Conservation (phyloP, 352 stramenopile species). For the Phytopythium ostracodes region DNA sequence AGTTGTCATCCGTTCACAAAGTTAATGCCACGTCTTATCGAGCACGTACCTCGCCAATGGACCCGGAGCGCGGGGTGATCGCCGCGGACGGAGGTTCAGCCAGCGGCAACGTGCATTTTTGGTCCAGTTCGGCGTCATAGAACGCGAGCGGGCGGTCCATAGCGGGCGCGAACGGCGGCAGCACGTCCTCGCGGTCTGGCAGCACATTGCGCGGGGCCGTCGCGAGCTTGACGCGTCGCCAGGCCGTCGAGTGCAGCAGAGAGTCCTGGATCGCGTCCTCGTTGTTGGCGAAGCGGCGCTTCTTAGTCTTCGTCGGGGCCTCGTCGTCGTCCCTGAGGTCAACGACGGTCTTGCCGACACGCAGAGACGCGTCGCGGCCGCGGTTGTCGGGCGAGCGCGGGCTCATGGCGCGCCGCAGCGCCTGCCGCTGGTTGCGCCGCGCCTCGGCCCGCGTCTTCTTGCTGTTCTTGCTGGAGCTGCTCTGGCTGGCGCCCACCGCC, state of each 20-base stretch:
- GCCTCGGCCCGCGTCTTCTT: slow-evolving; percentile 53
- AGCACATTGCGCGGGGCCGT: slow-evolving; percentile 40
- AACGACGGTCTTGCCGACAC: slow-evolving; percentile 17
- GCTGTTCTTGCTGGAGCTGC: slow-evolving; percentile 12
- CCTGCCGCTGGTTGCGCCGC: slow-evolving; percentile 42
- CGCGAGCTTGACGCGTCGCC: slow-evolving; percentile 41
- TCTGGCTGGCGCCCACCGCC: slow-evolving; percentile 3
- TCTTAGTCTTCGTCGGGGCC: slow-evolving; percentile 6
- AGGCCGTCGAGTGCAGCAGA: slow-evolving; percentile 58
- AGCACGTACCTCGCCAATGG: slow-evolving; percentile 14
- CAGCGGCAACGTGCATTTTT: slow-evolving; percentile 24
- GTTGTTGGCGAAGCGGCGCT: slow-evolving; percentile 22
- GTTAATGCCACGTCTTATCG: too few species aligned
- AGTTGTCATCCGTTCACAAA: neutral
- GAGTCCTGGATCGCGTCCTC: slow-evolving; percentile 39
- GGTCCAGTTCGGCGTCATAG: slow-evolving; percentile 29
- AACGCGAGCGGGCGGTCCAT: slow-evolving; percentile 36
- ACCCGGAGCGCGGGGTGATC: slow-evolving; percentile 21
- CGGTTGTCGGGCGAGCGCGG: slow-evolving; percentile 39
- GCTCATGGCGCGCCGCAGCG: slow-evolving; percentile 38
- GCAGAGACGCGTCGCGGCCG: slow-evolving; percentile 11
- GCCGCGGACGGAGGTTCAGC: slow-evolving; percentile 14
- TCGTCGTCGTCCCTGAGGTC: slow-evolving; percentile 17
- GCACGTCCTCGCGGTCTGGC: slow-evolving; percentile 14
- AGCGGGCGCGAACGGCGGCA: slow-evolving; percentile 25